Conservation (phyloP, 805 yeast genomes). For the Saccharomycopsis javanensis region DNA sequence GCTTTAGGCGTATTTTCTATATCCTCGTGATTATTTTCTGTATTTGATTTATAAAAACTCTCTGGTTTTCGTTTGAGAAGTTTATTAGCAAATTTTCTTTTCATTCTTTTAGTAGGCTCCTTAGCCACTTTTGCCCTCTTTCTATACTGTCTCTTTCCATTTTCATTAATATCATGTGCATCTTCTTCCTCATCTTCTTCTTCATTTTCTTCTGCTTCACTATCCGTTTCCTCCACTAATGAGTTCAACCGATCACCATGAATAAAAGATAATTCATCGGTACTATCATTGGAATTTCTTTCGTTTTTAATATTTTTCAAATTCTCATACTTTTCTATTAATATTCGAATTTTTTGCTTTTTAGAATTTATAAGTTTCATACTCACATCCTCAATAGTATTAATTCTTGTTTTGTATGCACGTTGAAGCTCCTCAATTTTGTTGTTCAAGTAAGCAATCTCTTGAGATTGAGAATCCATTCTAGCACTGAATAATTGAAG, state of each 20-base stretch:
- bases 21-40: not conserved
- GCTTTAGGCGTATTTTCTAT: not conserved
- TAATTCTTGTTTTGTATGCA: not conserved
- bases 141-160: not conserved
- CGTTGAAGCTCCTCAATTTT: not conserved
- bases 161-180: not conserved
- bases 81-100: not conserved
- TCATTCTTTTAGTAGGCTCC: not conserved
- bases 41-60: not conserved
- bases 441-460: not conserved
- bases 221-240: conserved; percentile 5
- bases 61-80: not conserved
- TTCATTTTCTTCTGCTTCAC: not conserved
- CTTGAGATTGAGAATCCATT: not conserved
- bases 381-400: conserved; percentile 13
- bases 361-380: conserved; percentile 19
- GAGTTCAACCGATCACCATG: conserved; percentile 4
- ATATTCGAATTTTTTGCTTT: conserved; percentile 19
- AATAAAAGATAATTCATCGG: not conserved
- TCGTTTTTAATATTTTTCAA: not conserved
- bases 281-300: not conserved
- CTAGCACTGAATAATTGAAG: not conserved
- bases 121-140: not conserved
- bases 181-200: conserved; percentile 2
- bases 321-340: conserved; percentile 17